Base-by-base conservation (phyloP, 768 basidiomycete genomes). In the Obba rivulosa region DNA sequence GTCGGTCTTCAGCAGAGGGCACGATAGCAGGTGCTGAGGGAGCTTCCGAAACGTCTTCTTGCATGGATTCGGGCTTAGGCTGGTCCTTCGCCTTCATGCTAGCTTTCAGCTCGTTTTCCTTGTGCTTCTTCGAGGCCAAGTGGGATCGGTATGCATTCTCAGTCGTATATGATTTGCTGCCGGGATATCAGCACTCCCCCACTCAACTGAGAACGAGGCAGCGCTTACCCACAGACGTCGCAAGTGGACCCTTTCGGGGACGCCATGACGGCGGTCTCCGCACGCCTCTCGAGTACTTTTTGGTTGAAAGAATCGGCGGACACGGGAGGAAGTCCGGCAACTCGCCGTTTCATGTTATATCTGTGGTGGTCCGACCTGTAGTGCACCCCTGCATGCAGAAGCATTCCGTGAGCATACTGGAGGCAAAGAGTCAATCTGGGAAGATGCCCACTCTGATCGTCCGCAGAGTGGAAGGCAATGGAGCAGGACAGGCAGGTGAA, bases 261-360 rank as follows among this genome's bases (percentile, higher is more conserved):
- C 2, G 80, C 72, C 62, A 74, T 75, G 43, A 87, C 70, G 0
- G 87, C 83, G 2, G 87, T 89, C 67, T 93, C 86, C 38, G 80
- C 74, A 14, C 80, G 72, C 56, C 90, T 71, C 53, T 95, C 88
- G 23, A 86, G 63, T 11, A 96, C 86, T 61, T 97, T 98, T 60
- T 91, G 80, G 57, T 93, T 85, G 70, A 97, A 99, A 1, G 84
- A 57, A 7, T 75, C 67, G 0, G 76, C 78, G 50, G 81, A 83
- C 59, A 99, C 81, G 2, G 95, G 93, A 8, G 91, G 87, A 2
- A 99, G 77, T 4, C 78, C 81, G 2, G 95, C 94, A 16, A 98
- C 88, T 23, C 92, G 83, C 55, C 94, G 87, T 74, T 95, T 95
- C 83, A 97, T 92, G 63, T 99, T 99, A 70, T 99, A 99, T 45